phyloP scores from a whole-genome alignment of 768 basidiomycete genomes.

The Porphyrellus cyaneotinctus region DNA sequence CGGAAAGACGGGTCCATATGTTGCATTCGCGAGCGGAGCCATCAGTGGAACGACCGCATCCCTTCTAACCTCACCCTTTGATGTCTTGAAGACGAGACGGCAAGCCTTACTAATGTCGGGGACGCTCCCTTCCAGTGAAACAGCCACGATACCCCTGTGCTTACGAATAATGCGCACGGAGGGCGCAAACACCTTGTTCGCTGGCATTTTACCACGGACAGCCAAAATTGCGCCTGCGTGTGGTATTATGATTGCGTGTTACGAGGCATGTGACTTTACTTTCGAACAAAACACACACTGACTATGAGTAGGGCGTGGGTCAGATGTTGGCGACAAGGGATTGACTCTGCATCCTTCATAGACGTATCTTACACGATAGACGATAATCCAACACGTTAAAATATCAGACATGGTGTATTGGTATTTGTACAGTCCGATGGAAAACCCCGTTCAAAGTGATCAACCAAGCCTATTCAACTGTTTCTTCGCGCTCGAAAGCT shows the following conservation, averaged over 20 bases:
- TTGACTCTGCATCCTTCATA: constrained; percentile 21
- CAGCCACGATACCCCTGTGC: constrained; percentile 61
- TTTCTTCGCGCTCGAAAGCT: constrained; percentile 75
- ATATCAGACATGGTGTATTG: constrained; percentile 7
- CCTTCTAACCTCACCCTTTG: constrained; percentile 89
- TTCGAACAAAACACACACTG: constrained; percentile 10
- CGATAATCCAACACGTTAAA: constrained; percentile 14
- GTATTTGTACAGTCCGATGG: constrained; percentile 20
- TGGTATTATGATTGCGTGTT: constrained; percentile 97
- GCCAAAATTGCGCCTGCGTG: constrained; percentile 97
- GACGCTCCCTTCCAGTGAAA: constrained; percentile 34
- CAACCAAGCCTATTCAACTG: constrained; percentile 77
- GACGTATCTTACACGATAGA: constrained; percentile 27
- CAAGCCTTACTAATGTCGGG: constrained; percentile 77
- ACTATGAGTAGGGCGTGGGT: constrained; percentile 52
- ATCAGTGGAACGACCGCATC: constrained; percentile 84
- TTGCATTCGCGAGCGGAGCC: constrained; percentile 89
- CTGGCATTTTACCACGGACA: constrained; percentile 82
- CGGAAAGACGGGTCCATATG: constrained; percentile 54
- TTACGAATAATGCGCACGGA: constrained; percentile 72
- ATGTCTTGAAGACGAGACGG: constrained; percentile 91
- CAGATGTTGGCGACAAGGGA: constrained; percentile 41
- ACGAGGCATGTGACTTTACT: constrained; percentile 56
- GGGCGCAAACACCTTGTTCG: constrained; percentile 73
- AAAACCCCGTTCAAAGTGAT: constrained; percentile 6